Evolutionary conservation across 164 flowering plant species (phyloP).

Genomic region (Tetracentron sinense): DNA sequence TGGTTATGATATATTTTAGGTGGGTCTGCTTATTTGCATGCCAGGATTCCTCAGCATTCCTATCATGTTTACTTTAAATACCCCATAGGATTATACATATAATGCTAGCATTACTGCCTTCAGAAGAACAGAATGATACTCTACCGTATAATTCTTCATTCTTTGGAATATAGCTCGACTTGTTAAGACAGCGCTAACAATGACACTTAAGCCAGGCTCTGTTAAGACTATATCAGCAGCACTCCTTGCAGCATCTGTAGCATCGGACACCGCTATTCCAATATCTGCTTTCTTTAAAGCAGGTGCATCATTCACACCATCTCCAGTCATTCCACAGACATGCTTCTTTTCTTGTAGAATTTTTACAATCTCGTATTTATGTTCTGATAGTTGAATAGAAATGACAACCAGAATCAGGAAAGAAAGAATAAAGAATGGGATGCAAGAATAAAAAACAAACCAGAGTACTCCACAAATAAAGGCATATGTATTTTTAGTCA

Average conservation of each 20-base stretch:
- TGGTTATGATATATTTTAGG: background rate
- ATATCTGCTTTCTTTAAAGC: constrained; percentile 92
- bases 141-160: constrained; percentile 87
- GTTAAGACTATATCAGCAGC: constrained; percentile 87
- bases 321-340: constrained; percentile 91
- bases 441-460: background rate
- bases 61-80: background rate
- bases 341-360: constrained; percentile 88
- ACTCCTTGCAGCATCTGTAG: constrained; percentile 89
- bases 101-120: background rate
- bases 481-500: background rate
- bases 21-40: background rate
- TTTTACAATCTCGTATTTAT: constrained; percentile 83
- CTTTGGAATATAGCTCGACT: constrained; percentile 94
- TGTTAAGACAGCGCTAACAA: constrained; percentile 77
- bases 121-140: constrained; percentile 21
- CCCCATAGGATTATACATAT: background rate
- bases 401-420: background rate
- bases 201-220: constrained; percentile 89
- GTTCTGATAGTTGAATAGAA: constrained; percentile 45
- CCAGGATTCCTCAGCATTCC: background rate
- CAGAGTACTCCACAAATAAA: background rate
- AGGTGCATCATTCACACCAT: constrained; percentile 94
- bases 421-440: constrained; percentile 2
- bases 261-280: constrained; percentile 86